Conservation (phyloP, 345 rosid species). For the Carallia pectinifolia region DNA sequence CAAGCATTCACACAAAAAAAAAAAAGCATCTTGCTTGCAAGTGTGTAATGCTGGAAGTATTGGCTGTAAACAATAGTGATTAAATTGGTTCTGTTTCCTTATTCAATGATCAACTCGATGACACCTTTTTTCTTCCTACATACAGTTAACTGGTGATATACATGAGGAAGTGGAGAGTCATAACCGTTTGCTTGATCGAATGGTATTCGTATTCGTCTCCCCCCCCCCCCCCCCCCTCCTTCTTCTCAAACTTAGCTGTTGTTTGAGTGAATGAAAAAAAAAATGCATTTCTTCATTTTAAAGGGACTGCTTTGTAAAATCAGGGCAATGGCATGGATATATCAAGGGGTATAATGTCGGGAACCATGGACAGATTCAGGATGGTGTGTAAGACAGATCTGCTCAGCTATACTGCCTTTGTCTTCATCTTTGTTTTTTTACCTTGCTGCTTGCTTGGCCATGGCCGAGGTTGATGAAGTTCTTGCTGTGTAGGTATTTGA, state of each 20-base stretch:
- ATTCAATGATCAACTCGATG: neutral
- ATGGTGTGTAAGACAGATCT: slow-evolving; percentile 41
- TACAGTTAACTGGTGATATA: slow-evolving; percentile 80
- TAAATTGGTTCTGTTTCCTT: neutral
- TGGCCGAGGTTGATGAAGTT: slow-evolving; percentile 12
- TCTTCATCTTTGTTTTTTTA: slow-evolving; percentile 8
- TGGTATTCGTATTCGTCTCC: slow-evolving; percentile 36
- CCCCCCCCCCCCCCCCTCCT: neutral
- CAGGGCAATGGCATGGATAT: slow-evolving; percentile 88
- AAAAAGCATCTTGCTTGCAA: no score
- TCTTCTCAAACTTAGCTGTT: slow-evolving; percentile 4
- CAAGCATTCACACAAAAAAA: no score
- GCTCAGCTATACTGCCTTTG: neutral
- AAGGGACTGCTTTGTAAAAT: slow-evolving; percentile 24
- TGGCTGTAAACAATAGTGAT: no score
- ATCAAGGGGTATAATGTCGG: slow-evolving; percentile 80
- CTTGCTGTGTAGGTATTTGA: slow-evolving; percentile 60
- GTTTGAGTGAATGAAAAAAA: neutral
- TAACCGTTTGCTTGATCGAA: slow-evolving; percentile 70
- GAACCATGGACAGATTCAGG: slow-evolving; percentile 84
- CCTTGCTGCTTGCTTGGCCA: slow-evolving; percentile 2
- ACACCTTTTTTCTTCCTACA: slow-evolving; percentile 2
- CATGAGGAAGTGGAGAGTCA: slow-evolving; percentile 90
- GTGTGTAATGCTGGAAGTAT: no score
- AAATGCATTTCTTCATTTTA: slow-evolving; percentile 9